Conservation (phyloP, 495 filamentous ascomycete species). For the Daldinia loculata region DNA sequence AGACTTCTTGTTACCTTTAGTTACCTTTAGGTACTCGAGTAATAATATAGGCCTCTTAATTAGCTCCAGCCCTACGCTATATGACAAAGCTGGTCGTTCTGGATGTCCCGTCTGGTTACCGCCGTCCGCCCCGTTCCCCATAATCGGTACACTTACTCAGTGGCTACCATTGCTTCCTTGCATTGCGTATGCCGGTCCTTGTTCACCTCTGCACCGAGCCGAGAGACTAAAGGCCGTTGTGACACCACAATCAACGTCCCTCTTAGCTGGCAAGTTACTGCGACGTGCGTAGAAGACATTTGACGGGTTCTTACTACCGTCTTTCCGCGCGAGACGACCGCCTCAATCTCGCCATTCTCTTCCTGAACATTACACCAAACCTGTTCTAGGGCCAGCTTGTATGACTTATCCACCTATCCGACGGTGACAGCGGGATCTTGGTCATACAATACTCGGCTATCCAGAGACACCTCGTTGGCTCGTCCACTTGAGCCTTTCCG, state of each 20-base stretch:
- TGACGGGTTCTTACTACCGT: constrained; percentile 17
- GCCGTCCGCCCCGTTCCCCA: constrained; percentile 19
- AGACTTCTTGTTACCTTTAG: background rate
- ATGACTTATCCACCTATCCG: constrained; percentile 43
- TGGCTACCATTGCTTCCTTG: constrained; percentile 31
- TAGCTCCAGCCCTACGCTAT: constrained; percentile 17
- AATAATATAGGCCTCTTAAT: constrained; percentile 13
- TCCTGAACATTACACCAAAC: constrained; percentile 40
- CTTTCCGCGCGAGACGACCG: constrained; percentile 27
- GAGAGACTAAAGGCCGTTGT: constrained; percentile 38
- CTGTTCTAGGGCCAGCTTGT: constrained; percentile 44
- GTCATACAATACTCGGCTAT: constrained; percentile 53
- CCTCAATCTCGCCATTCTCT: constrained; percentile 33
- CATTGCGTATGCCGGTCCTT: constrained; percentile 40
- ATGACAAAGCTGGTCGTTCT: constrained; percentile 27
- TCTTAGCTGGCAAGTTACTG: constrained; percentile 19
- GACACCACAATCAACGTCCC: constrained; percentile 38
- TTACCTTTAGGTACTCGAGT: constrained; percentile 19
- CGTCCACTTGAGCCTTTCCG: constrained; percentile 39
- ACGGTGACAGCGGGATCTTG: constrained; percentile 56
- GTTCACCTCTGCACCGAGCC: constrained; percentile 44
- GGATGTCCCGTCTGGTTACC: constrained; percentile 30
- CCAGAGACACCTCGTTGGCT: constrained; percentile 50
- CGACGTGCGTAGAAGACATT: constrained; percentile 30
- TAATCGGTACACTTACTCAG: constrained; percentile 32